Evolutionary conservation across 2,329 filamentous ascomycete genomes (phyloP).

Genomic region (Periconia sp.): DNA sequence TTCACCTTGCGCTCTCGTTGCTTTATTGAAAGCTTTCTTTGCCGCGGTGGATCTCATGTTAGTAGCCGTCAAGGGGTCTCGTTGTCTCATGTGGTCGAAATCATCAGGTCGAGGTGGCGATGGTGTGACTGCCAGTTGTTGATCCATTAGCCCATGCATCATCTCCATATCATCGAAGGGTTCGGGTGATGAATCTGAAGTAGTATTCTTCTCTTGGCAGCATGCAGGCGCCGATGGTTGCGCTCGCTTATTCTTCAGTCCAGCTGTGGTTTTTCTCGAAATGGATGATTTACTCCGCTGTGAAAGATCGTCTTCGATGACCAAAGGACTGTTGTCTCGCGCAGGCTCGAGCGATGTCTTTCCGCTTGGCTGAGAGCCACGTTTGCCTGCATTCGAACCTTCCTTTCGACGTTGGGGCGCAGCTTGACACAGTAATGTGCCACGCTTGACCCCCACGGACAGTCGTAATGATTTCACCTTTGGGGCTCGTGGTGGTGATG

Average conservation of each 20-base stretch:
- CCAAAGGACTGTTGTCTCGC: conserved; percentile 10
- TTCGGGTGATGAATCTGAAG: conserved; percentile 8
- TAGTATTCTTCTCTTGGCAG: conserved; percentile 8
- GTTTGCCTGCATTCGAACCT: conserved; percentile 8
- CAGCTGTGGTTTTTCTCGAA: not conserved
- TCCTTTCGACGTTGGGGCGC: conserved; percentile 21
- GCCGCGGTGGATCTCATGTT: too few species aligned
- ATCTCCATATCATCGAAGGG: conserved; percentile 32
- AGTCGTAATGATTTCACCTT: conserved; percentile 47
- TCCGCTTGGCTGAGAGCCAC: not conserved
- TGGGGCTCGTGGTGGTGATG: conserved; percentile 25
- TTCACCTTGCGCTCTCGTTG: not conserved
- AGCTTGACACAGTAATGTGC: conserved; percentile 52
- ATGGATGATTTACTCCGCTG: conserved; percentile 1
- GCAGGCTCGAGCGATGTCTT: conserved; percentile 2
- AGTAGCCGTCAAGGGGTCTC: too few species aligned
- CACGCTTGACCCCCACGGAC: conserved; percentile 46
- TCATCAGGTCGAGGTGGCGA: conserved; percentile 11
- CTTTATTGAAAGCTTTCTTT: conserved; percentile 4
- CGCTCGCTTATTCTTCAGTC: conserved; percentile 13
- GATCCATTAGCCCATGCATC: conserved; percentile 36
- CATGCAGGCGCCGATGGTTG: not conserved
- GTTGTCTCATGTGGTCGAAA: conserved; percentile 11
- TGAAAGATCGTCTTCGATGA: conserved; percentile 7
- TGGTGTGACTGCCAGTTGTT: conserved; percentile 26